phyloP scores from a whole-genome alignment of 495 filamentous ascomycete species.

The Bacidia rubella region DNA sequence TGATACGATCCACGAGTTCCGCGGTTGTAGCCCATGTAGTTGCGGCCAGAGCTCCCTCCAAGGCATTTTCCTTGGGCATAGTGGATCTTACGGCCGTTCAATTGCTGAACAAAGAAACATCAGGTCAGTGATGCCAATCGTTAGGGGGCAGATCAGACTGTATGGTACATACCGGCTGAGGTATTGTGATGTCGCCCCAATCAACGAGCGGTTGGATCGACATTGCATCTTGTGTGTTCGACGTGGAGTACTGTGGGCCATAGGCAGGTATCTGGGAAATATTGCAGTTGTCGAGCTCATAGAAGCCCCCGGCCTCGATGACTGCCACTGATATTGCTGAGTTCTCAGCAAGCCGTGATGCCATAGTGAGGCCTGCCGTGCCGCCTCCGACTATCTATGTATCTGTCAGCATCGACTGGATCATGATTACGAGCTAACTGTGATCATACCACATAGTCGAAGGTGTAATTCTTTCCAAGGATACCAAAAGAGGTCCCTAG shows the following conservation, averaged over 20 bases:
- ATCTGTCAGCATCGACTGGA: background rate
- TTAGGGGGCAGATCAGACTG: too few relatives aligned
- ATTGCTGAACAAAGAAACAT: too few relatives aligned
- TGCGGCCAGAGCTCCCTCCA: conserved; percentile 6
- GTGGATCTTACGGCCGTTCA: conserved; percentile 24
- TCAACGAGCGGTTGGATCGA: background rate
- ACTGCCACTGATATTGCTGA: conserved; percentile 27
- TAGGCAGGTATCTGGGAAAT: background rate
- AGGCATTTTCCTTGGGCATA: conserved; percentile 17
- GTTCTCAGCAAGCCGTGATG: conserved; percentile 28
- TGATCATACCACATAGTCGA: background rate
- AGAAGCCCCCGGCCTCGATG: conserved; percentile 38
- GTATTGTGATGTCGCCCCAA: background rate
- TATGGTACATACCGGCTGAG: background rate
- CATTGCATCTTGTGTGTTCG: background rate
- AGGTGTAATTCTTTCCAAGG: background rate
- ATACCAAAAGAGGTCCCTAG: background rate
- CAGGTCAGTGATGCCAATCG: too few relatives aligned
- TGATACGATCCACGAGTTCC: conserved; percentile 30
- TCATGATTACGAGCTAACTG: background rate
- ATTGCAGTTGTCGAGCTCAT: background rate
- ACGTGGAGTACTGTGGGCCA: background rate
- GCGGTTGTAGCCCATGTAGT: conserved; percentile 10
- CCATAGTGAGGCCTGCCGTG: conserved; percentile 28
- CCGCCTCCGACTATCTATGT: conserved; percentile 26